Conservation (phyloP, 1,284 basidiomycete genomes). For the Schizophyllum commune region DNA sequence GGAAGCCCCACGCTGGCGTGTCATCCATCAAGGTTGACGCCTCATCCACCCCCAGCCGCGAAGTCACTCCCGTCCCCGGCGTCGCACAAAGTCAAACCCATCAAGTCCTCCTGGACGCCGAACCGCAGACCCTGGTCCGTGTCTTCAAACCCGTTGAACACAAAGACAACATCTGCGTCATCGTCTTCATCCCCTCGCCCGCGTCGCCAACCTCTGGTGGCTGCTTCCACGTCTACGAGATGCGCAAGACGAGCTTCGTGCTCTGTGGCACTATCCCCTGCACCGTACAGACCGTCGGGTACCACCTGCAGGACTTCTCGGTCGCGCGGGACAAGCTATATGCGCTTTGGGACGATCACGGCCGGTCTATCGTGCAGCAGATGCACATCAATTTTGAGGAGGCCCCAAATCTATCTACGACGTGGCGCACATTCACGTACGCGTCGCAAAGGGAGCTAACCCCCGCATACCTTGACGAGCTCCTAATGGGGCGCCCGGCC, state of each 20-base stretch:
- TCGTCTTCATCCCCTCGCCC: constrained; percentile 62
- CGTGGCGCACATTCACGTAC: constrained; percentile 51
- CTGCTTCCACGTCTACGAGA: constrained; percentile 57
- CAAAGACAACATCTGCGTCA: constrained; percentile 42
- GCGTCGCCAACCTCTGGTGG: constrained; percentile 58
- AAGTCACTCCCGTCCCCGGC: constrained; percentile 26
- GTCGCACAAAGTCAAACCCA: constrained; percentile 24
- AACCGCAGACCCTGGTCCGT: constrained; percentile 52
- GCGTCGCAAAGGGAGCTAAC: constrained; percentile 69
- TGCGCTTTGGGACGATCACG: constrained; percentile 72
- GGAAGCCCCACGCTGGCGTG: constrained; percentile 71
- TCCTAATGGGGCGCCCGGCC: constrained; percentile 65
- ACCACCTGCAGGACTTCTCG: constrained; percentile 70
- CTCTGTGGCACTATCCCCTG: constrained; percentile 50
- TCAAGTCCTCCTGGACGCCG: constrained; percentile 44
- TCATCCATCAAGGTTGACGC: constrained; percentile 45
- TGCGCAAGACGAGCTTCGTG: constrained; percentile 45
- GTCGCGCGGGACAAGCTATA: constrained; percentile 37
- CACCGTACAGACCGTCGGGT: constrained; percentile 51
- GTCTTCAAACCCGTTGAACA: constrained; percentile 39
- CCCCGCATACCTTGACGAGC: constrained; percentile 80
- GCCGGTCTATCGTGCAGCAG: constrained; percentile 61
- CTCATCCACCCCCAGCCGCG: constrained; percentile 27
- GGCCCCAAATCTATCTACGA: constrained; percentile 20
- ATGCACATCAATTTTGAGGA: constrained; percentile 32